A percentile compares a stretch with the other conserved stretches of the same genome.
Conservation (phyloP, 208 protist genomes). For the Wallacemonas sp. region DNA sequence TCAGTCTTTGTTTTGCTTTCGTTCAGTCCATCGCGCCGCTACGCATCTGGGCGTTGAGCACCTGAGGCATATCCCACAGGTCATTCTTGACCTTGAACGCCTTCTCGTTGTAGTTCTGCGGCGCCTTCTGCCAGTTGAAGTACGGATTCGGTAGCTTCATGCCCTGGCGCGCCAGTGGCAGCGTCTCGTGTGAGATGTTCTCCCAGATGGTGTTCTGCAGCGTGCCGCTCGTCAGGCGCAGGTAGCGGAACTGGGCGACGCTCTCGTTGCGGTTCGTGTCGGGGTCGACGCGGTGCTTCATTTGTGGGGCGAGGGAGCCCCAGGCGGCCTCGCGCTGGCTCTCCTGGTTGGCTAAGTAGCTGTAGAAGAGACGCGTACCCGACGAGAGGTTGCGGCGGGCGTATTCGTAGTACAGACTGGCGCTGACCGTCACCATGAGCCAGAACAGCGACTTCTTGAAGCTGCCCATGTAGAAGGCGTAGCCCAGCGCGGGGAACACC, state of each 20-base stretch:
- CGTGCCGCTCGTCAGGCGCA: slow-evolving; percentile 64
- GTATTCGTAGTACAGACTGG: slow-evolving; percentile 79
- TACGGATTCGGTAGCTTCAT: slow-evolving; percentile 77
- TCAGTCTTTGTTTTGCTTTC: too few species aligned
- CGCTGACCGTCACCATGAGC: slow-evolving; percentile 42
- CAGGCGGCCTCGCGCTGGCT: slow-evolving; percentile 61
- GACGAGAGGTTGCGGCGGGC: slow-evolving; percentile 59
- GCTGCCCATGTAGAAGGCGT: slow-evolving; percentile 76
- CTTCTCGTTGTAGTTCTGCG: slow-evolving; percentile 70
- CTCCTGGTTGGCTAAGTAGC: slow-evolving; percentile 68
- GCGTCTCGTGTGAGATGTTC: slow-evolving; percentile 74
- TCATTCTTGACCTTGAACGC: slow-evolving; percentile 79
- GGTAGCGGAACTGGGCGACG: slow-evolving; percentile 75
- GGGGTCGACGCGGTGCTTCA: slow-evolving; percentile 72
- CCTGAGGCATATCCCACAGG: slow-evolving; percentile 79
- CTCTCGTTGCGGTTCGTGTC: slow-evolving; percentile 81
- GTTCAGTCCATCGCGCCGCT: slow-evolving; percentile 55
- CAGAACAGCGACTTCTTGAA: slow-evolving; percentile 74
- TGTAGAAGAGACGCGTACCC: slow-evolving; percentile 77
- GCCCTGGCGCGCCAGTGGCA: slow-evolving; percentile 45
- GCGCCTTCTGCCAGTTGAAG: slow-evolving; percentile 86
- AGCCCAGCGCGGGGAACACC: slow-evolving; percentile 75
- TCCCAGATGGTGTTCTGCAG: slow-evolving; percentile 81
- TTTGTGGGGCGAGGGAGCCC: slow-evolving; percentile 61
- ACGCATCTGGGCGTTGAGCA: slow-evolving; percentile 66